Percentiles rank a stretch among this genome's conserved stretches.
Evolutionary conservation across 2,329 filamentous ascomycete species (phyloP).

Genomic region (Bertia moriformis): DNA sequence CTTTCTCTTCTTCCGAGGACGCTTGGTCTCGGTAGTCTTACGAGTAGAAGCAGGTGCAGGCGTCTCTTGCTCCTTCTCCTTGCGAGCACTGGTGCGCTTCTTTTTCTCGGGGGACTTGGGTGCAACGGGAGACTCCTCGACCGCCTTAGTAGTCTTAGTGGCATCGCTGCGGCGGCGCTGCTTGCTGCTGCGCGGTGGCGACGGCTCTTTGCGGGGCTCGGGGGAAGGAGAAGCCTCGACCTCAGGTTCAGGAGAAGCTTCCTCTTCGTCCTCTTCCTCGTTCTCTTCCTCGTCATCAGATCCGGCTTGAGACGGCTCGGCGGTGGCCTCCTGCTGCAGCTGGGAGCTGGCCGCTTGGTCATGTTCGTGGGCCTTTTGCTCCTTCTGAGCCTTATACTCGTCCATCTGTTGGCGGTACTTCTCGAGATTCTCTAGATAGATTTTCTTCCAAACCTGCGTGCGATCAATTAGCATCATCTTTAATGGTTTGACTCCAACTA

Average conservation of each 20-base stretch:
- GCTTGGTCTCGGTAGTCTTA: background rate
- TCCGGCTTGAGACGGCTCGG: background rate
- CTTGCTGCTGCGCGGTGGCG: background rate
- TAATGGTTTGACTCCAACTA: too few species aligned
- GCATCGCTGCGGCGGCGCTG: background rate
- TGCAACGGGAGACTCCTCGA: too few species aligned
- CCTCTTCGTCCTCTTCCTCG: background rate
- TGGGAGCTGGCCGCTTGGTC: background rate
- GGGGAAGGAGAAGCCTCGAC: background rate
- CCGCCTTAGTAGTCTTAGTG: background rate
- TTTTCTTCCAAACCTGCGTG: background rate
- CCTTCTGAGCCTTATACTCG: background rate
- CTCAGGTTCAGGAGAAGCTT: background rate
- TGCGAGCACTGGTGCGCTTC: background rate
- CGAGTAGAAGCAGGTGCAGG: background rate
- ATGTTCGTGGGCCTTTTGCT: background rate
- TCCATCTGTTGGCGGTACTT: background rate
- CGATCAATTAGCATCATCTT: background rate
- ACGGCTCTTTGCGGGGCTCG: background rate
- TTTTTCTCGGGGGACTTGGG: constrained; percentile 1
- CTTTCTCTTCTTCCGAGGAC: background rate
- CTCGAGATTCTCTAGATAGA: background rate
- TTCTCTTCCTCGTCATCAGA: background rate
- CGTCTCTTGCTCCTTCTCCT: background rate
- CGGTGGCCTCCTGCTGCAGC: background rate